phyloP scores from a whole-genome alignment of 306 rosid species.

The Spatholobus suberectus region DNA sequence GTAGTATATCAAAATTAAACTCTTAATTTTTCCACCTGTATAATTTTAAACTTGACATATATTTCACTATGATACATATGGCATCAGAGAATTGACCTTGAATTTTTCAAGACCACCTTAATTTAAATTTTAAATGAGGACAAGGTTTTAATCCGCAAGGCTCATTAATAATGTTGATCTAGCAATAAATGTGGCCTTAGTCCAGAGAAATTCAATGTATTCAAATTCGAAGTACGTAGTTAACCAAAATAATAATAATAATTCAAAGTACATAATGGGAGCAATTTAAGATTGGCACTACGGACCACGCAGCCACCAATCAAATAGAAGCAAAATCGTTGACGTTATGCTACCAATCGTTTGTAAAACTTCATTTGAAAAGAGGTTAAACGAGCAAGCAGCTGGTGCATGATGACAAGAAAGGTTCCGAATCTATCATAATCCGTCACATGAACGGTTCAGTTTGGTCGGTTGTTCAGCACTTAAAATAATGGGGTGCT shows the following conservation, averaged over 20 bases:
- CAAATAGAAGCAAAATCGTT: constrained; percentile 47
- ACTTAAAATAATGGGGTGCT: constrained; percentile 57
- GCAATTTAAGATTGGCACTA: constrained; percentile 35
- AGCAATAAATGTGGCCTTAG: constrained; percentile 33
- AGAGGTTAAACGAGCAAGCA: constrained; percentile 35
- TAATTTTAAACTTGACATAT: background rate
- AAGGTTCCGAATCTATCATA: constrained; percentile 80
- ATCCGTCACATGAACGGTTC: constrained; percentile 76
- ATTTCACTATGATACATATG: background rate
- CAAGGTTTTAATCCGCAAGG: background rate
- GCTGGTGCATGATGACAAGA: constrained; percentile 63
- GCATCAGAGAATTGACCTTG: background rate
- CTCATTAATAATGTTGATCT: constrained; percentile 26
- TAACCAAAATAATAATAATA: background rate
- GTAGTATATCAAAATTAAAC: background rate
- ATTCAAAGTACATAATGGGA: constrained; percentile 27
- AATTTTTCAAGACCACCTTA: background rate
- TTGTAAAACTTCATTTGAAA: constrained; percentile 23
- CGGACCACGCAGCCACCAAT: constrained; percentile 34
- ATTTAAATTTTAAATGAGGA: background rate
- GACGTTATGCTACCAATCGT: constrained; percentile 54
- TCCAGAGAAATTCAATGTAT: constrained; percentile 20
- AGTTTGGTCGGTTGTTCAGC: constrained; percentile 72
- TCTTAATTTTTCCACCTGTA: background rate
- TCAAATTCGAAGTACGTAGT: constrained; percentile 33